phyloP scores from a whole-genome alignment of 768 basidiomycete species.

The Auricularia cornea region DNA sequence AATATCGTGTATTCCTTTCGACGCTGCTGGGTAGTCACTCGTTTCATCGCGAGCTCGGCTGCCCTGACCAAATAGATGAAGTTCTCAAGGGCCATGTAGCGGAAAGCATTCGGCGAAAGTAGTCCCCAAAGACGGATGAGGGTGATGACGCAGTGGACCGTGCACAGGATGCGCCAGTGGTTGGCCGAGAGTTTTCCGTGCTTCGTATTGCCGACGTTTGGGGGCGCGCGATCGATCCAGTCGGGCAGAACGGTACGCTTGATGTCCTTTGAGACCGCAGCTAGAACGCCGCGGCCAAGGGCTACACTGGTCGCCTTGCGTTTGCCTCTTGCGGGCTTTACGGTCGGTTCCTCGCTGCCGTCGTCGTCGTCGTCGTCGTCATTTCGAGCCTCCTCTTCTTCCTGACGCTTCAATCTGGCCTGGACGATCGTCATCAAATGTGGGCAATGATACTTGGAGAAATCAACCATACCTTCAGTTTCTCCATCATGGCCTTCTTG shows the following conservation, averaged over 20 bases:
- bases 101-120: background rate
- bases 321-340: background rate
- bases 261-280: conserved; percentile 11
- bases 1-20: background rate
- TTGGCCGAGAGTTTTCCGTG: conserved; percentile 27
- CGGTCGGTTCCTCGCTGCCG: background rate
- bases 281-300: conserved; percentile 4
- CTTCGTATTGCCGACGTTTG: conserved; percentile 22
- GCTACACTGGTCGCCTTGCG: background rate
- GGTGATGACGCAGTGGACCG: conserved; percentile 22
- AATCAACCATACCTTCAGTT: background rate
- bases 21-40: conserved; percentile 6
- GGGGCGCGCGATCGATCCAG: conserved; percentile 25
- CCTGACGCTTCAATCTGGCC: background rate
- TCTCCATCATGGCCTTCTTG: background rate
- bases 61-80: conserved; percentile 24
- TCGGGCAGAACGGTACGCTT: conserved; percentile 19
- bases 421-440: no score
- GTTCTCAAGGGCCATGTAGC: conserved; percentile 13
- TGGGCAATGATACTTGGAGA: no score
- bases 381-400: no score
- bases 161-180: conserved; percentile 22
- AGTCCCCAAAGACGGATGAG: conserved; percentile 20
- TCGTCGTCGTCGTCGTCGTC: background rate
- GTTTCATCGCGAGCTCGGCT: conserved; percentile 14